A percentile compares a stretch with the other conserved stretches of the same genome.
Conservation (phyloP, 31 red algal genomes). For the Endocladia muricata region DNA sequence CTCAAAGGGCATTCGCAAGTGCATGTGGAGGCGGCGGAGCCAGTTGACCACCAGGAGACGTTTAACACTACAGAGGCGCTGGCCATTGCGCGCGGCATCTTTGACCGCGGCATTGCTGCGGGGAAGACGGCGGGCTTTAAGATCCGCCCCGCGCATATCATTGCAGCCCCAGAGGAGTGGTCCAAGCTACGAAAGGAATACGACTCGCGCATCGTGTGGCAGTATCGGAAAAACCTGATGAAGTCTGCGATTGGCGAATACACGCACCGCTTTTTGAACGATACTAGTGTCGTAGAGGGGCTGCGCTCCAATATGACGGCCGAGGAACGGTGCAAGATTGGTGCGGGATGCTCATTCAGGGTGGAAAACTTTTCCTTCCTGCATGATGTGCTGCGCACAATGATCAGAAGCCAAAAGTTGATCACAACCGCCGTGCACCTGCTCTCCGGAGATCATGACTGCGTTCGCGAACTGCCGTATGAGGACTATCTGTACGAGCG, state of each 20-base stretch:
- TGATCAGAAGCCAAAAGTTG: constrained; percentile 8
- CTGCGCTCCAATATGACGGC: background rate
- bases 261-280: constrained; percentile 51
- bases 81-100: constrained; percentile 54
- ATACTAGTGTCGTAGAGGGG: constrained; percentile 52
- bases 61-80: constrained; percentile 69
- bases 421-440: constrained; percentile 26
- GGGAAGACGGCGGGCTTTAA: constrained; percentile 67
- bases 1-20: constrained; percentile 40
- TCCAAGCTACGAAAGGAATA: constrained; percentile 30
- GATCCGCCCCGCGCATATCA: constrained; percentile 64
- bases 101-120: constrained; percentile 29
- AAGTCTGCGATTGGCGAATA: constrained; percentile 75
- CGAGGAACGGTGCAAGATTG: constrained; percentile 24
- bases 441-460: constrained; percentile 26
- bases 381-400: constrained; percentile 15
- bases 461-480: constrained; percentile 69
- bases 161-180: constrained; percentile 37
- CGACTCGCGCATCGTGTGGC: constrained; percentile 75
- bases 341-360: constrained; percentile 36
- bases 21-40: constrained; percentile 43
- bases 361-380: constrained; percentile 25
- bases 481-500: constrained; percentile 76
- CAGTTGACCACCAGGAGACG: constrained; percentile 59
- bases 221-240: constrained; percentile 74